Base-by-base conservation (phyloP, 768 basidiomycete genomes). In the Mycena galopus region DNA sequence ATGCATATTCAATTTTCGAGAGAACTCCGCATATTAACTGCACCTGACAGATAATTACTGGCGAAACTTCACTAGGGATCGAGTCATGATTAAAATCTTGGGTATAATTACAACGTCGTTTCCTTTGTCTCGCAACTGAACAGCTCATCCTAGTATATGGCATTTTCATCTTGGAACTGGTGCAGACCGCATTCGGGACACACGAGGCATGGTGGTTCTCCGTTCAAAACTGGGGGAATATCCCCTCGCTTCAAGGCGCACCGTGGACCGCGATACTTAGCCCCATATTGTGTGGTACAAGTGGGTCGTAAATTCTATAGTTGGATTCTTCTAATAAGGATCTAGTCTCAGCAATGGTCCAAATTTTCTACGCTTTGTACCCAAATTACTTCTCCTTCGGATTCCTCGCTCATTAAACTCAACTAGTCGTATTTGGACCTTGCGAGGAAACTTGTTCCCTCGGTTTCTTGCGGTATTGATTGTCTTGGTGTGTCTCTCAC, bases 121-220 rank as follows among this genome's bases (percentile, higher is more conserved):
- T 16, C 16, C 21, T 1, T 19, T 8, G 27, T 11, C 39, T 21
- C 8, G 2, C 29, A 25, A 19, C 21, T 17, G 1, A 10, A 19
- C 19, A 5, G 7, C 21, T 51, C 17, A 2, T 17, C n/a, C n/a
- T n/a, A 70, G 69, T 70, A 2, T 70, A 64, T 37, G 21, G 3
- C 27, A 29, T 70, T 14, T 57, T 64, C 27, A 30, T 35, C 3
- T 27, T 70, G 53, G 69, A 64, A 11, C 23, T 64, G 2, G 14
- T 32, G 5, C 69, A 70, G 39, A 64, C 69, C 12, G 69, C 60
- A 32, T 70, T 70, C 32, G 55, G 53, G 14, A 58, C 62, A 23
- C 61, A 70, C 32, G 61, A 63, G 50, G 29, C 69, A 12, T 70
- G 69, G 69, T 70, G 69, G 69, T 70, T 37, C 30, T 27, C 53